These are phyloP conservation scores for Euphorbia pulcherrima DNA, from an alignment of 345 rosid genomes.

Conservation along the genomic window DNA sequence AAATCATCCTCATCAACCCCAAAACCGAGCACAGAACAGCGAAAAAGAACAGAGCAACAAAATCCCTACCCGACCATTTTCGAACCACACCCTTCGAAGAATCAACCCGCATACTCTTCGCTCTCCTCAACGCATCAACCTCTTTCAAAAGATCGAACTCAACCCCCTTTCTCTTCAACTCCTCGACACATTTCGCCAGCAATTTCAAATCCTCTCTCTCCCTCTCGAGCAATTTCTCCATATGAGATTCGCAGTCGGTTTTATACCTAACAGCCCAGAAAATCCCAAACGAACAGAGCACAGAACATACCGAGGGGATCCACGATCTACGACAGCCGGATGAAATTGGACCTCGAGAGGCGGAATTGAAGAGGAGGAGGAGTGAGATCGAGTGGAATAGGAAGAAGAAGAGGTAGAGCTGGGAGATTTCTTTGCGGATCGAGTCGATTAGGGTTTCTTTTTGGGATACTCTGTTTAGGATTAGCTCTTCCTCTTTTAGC, in stretches of 20 bases:
- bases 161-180: constrained; percentile 80
- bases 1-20: constrained; percentile 63
- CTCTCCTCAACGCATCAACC: constrained; percentile 89
- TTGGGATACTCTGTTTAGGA: constrained; percentile 59
- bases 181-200: constrained; percentile 76
- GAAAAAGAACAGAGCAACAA: constrained; percentile 73
- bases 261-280: constrained; percentile 88
- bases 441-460: constrained; percentile 87
- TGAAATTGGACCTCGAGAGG: constrained; percentile 23
- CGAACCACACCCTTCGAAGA: constrained; percentile 37
- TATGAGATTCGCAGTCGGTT: constrained; percentile 62
- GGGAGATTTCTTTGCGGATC: constrained; percentile 62
- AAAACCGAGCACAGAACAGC: constrained; percentile 67
- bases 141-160: constrained; percentile 92
- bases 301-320: constrained; percentile 75
- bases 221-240: constrained; percentile 73
- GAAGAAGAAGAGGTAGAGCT: constrained; percentile 81
- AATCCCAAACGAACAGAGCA: constrained; percentile 65
- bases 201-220: constrained; percentile 86
- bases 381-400: constrained; percentile 76
- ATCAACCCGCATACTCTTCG: constrained; percentile 85
- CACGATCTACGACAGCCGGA: constrained; percentile 56
- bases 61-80: constrained; percentile 84
- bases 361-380: constrained; percentile 70
- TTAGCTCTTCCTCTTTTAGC: constrained; percentile 89